Evolutionary conservation across 116 monocot species (phyloP).

Genomic region (Zostera marina): DNA sequence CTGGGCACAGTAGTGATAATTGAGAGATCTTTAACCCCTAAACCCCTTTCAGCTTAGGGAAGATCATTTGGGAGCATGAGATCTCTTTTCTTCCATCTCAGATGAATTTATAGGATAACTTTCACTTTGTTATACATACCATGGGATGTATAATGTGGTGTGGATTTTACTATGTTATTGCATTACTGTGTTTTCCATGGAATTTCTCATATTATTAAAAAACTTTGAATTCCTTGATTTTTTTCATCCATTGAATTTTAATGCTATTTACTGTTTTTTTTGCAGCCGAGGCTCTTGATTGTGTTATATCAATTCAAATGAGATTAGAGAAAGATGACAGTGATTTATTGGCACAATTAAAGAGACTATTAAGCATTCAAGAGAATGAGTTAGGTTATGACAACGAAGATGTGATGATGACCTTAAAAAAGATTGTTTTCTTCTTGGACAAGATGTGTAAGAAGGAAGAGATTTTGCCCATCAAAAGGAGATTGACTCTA

Average conservation of each 20-base stretch:
- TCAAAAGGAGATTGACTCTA: slow-evolving; percentile 42
- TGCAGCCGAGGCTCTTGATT: slow-evolving; percentile 86
- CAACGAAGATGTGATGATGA: slow-evolving; percentile 39
- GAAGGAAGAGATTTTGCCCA: slow-evolving; percentile 47
- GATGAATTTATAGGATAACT: no score
- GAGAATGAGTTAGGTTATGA: slow-evolving; percentile 56
- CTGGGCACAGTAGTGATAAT: no score
- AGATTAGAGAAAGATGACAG: slow-evolving; percentile 36
- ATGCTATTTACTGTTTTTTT: background rate
- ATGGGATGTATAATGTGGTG: no score
- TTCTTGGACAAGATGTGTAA: slow-evolving; percentile 60
- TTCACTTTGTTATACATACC: no score
- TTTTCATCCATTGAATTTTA: background rate
- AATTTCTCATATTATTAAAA: no score
- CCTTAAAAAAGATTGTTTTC: slow-evolving; percentile 63
- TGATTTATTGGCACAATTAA: slow-evolving; percentile 29
- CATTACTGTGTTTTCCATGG: no score
- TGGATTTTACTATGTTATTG: no score
- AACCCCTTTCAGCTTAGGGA: no score
- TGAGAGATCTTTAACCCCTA: no score
- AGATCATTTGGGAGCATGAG: no score
- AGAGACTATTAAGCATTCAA: slow-evolving; percentile 66
- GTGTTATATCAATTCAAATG: slow-evolving; percentile 55
- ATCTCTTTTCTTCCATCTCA: no score
- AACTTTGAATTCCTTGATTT: no score